Evolutionary conservation across 2,329 filamentous ascomycete genomes (phyloP).

Genomic region (Nothopassalora personata): DNA sequence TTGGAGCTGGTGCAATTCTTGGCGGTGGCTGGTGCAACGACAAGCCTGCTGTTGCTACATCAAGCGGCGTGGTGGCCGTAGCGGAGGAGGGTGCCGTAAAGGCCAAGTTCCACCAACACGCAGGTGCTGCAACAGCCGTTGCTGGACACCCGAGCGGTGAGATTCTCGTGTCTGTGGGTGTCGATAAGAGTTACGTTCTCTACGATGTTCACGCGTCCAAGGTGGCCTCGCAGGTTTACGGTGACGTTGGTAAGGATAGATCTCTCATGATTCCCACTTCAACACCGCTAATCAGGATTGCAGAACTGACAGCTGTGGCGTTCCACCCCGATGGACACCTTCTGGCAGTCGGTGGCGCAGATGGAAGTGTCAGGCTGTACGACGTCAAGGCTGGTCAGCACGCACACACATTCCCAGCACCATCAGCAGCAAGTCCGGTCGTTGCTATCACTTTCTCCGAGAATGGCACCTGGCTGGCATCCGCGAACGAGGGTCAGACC

Average conservation of each 20-base stretch:
- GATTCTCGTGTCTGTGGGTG: constrained; percentile 78
- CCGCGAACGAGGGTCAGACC: constrained; percentile 69
- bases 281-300: constrained; percentile 25
- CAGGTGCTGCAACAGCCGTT: constrained; percentile 71
- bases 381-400: constrained; percentile 74
- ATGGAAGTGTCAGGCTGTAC: constrained; percentile 81
- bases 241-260: constrained; percentile 63
- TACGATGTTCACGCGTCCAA: constrained; percentile 70
- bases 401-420: constrained; percentile 63
- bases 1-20: constrained; percentile 62
- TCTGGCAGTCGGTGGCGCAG: constrained; percentile 73
- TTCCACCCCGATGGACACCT: constrained; percentile 98
- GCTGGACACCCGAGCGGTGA: constrained; percentile 77
- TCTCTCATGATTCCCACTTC: background rate
- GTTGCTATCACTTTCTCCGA: constrained; percentile 82
- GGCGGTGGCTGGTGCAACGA: constrained; percentile 60
- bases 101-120: constrained; percentile 71
- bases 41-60: constrained; percentile 66
- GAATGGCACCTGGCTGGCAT: constrained; percentile 93
- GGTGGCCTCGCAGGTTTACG: constrained; percentile 72
- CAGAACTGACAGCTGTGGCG: constrained; percentile 68
- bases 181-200: constrained; percentile 87
- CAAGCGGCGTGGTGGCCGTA: constrained; percentile 72
- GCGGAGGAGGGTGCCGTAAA: constrained; percentile 66
- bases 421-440: constrained; percentile 55